A percentile compares a stretch with the other conserved stretches of the same genome.
These are phyloP conservation scores for Debaryomyces maramus DNA, from an alignment of 805 yeast genomes.

Conservation along the genomic window DNA sequence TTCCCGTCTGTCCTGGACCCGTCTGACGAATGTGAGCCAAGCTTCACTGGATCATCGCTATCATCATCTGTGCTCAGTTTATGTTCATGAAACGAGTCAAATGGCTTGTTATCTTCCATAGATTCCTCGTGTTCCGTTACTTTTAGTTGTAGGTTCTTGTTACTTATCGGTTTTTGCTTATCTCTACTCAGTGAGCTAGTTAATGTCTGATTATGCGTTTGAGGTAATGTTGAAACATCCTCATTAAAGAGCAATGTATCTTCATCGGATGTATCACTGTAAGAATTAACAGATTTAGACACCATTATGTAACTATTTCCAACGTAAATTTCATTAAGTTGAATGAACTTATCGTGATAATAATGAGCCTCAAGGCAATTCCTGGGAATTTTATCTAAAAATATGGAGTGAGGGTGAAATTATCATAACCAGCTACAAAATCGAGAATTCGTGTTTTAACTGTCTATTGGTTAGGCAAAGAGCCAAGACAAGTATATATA, in stretches of 20 bases:
- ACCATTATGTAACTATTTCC: background rate
- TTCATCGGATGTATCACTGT: conserved; percentile 1
- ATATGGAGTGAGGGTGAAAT: conserved; percentile 1
- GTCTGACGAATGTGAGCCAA: conserved; percentile 5
- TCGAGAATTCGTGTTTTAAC: background rate
- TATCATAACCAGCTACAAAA: background rate
- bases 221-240: background rate
- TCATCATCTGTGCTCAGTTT: conserved; percentile 12
- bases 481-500: background rate
- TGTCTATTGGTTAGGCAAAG: background rate
- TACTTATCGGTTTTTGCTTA: conserved; percentile 3
- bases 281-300: conserved; percentile 1
- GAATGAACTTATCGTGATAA: too few relatives aligned
- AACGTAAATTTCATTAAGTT: background rate
- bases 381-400: background rate
- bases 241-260: conserved; percentile 1
- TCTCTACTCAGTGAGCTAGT: background rate
- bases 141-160: conserved; percentile 1
- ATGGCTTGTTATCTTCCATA: conserved; percentile 4
- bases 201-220: background rate
- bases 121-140: conserved; percentile 3
- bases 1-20: conserved; percentile 9
- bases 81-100: conserved; percentile 9
- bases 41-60: conserved; percentile 15
- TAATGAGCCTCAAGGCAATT: too few relatives aligned